Conservation (phyloP, 345 rosid species). For the Orychophragmus violaceus region DNA sequence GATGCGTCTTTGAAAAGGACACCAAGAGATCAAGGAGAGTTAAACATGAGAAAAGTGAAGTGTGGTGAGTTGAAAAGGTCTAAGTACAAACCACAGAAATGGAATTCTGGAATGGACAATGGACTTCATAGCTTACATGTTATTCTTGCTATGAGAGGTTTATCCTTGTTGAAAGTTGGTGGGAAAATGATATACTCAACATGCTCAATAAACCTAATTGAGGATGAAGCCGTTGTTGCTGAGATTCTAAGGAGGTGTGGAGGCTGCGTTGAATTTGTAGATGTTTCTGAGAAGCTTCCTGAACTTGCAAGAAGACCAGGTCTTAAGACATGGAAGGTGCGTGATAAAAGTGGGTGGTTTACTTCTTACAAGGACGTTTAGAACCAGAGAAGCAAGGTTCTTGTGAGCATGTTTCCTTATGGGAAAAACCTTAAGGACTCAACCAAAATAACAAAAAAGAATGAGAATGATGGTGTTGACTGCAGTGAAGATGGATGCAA, state of each 20-base stretch:
- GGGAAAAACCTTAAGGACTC: conserved; percentile 31
- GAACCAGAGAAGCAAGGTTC: conserved; percentile 44
- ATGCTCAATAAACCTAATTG: conserved; percentile 92
- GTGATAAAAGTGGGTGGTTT: conserved; percentile 65
- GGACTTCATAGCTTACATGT: conserved; percentile 83
- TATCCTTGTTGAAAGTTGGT: conserved; percentile 77
- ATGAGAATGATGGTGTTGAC: neutral
- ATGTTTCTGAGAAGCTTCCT: conserved; percentile 74
- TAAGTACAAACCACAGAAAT: too few relatives aligned
- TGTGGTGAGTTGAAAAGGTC: too few relatives aligned
- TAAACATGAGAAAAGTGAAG: too few relatives aligned
- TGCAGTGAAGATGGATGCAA: conserved; percentile 9
- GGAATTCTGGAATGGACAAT: conserved; percentile 83
- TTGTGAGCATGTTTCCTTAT: conserved; percentile 85
- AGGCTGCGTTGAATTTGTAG: conserved; percentile 73
- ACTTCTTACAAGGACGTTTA: conserved; percentile 63
- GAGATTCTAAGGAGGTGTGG: conserved; percentile 82
- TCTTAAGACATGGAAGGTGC: conserved; percentile 78
- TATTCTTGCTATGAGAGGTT: conserved; percentile 85
- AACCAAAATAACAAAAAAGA: neutral
- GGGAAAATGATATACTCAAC: conserved; percentile 97
- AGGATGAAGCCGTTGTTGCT: conserved; percentile 93
- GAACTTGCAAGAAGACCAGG: conserved; percentile 79
- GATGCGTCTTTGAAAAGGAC: too few relatives aligned
- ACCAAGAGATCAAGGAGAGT: too few relatives aligned